Evolutionary conservation across 305 asterid genomes (phyloP), one percentile per base, ranked within the genome.

Genomic region (Fraxinus greggii): DNA sequence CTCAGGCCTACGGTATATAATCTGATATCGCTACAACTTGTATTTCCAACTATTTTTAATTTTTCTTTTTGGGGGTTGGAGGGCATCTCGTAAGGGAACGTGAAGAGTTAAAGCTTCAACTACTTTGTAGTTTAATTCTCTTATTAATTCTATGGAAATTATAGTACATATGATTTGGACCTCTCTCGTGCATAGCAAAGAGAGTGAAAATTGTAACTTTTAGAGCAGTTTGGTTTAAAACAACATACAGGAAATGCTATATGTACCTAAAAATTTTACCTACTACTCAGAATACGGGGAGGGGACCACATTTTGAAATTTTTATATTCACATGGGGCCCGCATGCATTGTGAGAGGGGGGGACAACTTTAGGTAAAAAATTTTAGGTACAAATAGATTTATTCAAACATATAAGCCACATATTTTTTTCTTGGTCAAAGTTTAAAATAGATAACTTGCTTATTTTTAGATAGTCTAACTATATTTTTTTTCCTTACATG

Each of bases 1-100:
- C 97, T 48, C 92, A 81, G 7, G 89, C 92, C 40, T 90, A 48
- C 56, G 97, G 97, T 93, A 93, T 77, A 4, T 45, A 3, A n/a
- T 28, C 32, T 6, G 9, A 26, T 23, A 21, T 33, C 10, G 6
- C 56, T 17, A 36, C 77, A 23, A 76, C 65, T 76, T 10, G 15
- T 10, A 13, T 6, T 5, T 5, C 61, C 23, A 51, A 51, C 63
- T 51, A 17, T 51, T 51, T 51, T 17, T 51, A 0, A n/a, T 21
- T 21, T 59, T 59, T 59, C 29, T 21, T 59, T 59, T 6, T 5
- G 2, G 12, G 65, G 26, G 24, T n/a, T 2, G 65, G 63, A 1
- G 24, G 6, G 65, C 24, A 54, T 6, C 23, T 54, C 65, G 21
- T 54, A 54, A 56, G 26, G 67, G 67, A 7, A 19, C 24, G 21